A percentile compares a stretch with the other conserved stretches of the same genome.
Conservation (phyloP, 1,139 yeast genomes). For the Yamadazyma aaseri region DNA sequence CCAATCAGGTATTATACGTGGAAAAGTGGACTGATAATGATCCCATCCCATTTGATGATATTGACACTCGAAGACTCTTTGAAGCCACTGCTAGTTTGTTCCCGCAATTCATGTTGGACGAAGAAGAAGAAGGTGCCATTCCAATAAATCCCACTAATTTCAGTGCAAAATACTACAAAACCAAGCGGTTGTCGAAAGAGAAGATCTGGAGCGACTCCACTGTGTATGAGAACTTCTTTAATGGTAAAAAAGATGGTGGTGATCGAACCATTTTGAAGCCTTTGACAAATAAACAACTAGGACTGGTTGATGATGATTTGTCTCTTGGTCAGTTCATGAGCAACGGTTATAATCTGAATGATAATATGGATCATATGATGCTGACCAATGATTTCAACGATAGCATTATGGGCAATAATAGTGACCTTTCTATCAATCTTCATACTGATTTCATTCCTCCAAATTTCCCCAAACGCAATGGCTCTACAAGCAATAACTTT, state of each 20-base stretch:
- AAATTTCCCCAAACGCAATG: conserved; percentile 17
- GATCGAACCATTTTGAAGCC: conserved; percentile 38
- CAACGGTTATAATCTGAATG: conserved; percentile 30
- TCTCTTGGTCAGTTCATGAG: conserved; percentile 36
- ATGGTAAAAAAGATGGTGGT: conserved; percentile 19
- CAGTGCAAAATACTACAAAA: conserved; percentile 40
- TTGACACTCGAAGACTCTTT: conserved; percentile 37
- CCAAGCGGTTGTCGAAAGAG: conserved; percentile 29
- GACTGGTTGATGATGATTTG: conserved; percentile 6
- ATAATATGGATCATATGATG: conserved; percentile 15
- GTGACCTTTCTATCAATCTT: conserved; percentile 33
- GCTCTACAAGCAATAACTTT: conserved; percentile 9
- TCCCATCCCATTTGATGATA: conserved; percentile 42
- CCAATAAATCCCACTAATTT: conserved; percentile 37
- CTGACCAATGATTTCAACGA: conserved; percentile 22
- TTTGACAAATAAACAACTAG: conserved; percentile 1
- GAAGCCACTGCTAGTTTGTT: conserved; percentile 38
- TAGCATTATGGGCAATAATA: conserved; percentile 26
- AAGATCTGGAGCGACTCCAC: conserved; percentile 38
- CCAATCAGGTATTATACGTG: conserved; percentile 41
- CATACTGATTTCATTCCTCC: conserved; percentile 29
- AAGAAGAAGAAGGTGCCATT: conserved; percentile 42
- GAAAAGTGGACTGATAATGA: conserved; percentile 43
- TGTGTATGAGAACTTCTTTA: conserved; percentile 26
- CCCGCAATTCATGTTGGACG: conserved; percentile 38